Percentiles rank a stretch among this genome's conserved stretches.
phyloP scores from a whole-genome alignment of 805 yeast genomes.

The Candida railenensis region DNA sequence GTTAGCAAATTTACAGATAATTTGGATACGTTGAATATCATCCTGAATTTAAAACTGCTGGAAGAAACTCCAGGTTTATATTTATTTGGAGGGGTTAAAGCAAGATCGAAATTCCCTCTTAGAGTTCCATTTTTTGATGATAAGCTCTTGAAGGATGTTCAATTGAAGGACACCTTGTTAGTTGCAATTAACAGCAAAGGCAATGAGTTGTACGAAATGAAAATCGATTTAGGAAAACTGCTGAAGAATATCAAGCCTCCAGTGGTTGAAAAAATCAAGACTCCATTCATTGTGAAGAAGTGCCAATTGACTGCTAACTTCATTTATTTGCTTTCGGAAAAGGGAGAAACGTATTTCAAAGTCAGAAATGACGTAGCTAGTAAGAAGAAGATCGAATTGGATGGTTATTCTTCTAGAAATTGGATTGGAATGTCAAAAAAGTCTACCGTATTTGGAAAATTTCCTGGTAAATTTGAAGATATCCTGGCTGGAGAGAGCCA shows the following conservation, averaged over 20 bases:
- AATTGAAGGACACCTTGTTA: slow-evolving; percentile 43
- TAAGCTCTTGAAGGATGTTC: slow-evolving; percentile 54
- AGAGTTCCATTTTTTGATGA: slow-evolving; percentile 66
- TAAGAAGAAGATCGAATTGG: slow-evolving; percentile 10
- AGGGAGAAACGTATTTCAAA: slow-evolving; percentile 35
- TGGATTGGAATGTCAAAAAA: slow-evolving; percentile 20
- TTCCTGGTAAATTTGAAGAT: slow-evolving; percentile 41
- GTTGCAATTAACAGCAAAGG: slow-evolving; percentile 60
- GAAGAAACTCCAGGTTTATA: slow-evolving; percentile 30
- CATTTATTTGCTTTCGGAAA: slow-evolving; percentile 40
- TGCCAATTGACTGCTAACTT: slow-evolving; percentile 51
- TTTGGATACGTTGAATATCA: slow-evolving; percentile 16
- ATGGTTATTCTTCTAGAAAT: slow-evolving; percentile 14
- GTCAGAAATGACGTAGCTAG: slow-evolving; percentile 21
- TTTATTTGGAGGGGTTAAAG: slow-evolving; percentile 30
- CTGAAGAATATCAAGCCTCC: slow-evolving; percentile 2
- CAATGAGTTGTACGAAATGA: slow-evolving; percentile 79
- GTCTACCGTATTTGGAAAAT: slow-evolving; percentile 6
- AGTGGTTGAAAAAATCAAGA: slow-evolving; percentile 11
- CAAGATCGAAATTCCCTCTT: slow-evolving; percentile 50
- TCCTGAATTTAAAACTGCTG: slow-evolving; percentile 21
- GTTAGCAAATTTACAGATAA: slow-evolving; percentile 24
- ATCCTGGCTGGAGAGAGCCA: slow-evolving; percentile 67
- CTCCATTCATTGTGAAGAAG: slow-evolving; percentile 28
- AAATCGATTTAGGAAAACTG: slow-evolving; percentile 36